phyloP scores from a whole-genome alignment of 176 grass and related monocot species.

The Themeda triandra region DNA sequence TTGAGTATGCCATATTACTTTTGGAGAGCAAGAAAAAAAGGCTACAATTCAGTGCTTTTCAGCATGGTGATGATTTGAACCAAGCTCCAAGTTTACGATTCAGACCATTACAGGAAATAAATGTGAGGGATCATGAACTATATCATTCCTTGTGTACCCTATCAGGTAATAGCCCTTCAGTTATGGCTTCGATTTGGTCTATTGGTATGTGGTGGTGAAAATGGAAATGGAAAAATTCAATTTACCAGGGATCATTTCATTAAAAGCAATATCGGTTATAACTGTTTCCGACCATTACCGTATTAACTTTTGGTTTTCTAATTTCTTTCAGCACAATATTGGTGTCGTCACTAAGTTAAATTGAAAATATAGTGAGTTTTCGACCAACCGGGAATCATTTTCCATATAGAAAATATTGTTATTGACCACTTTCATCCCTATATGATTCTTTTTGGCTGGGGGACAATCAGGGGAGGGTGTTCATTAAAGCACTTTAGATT shows the following conservation, averaged over 20 bases:
- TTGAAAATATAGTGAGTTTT: neutral
- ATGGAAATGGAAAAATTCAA: neutral
- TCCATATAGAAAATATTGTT: neutral
- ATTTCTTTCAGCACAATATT: neutral
- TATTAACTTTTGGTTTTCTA: neutral
- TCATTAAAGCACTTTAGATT: neutral
- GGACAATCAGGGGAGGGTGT: neutral
- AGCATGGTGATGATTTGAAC: constrained; percentile 11
- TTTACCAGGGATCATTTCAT: neutral
- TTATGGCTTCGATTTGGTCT: neutral
- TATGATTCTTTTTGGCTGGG: neutral
- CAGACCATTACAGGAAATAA: neutral
- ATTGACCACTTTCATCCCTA: neutral
- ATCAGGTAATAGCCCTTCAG: neutral
- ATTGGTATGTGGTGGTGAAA: neutral
- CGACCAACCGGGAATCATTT: neutral
- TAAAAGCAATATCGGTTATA: neutral
- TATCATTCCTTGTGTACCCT: neutral
- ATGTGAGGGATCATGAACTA: neutral
- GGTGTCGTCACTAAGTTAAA: neutral
- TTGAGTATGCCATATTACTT: constrained; percentile 1
- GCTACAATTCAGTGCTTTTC: neutral
- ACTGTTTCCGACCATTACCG: neutral
- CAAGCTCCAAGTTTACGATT: neutral
- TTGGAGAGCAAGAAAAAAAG: neutral